Evolutionary conservation across 768 basidiomycete genomes (phyloP), one percentile per base, ranked within the genome.

Genomic region (Pulveroboletus sp.): DNA sequence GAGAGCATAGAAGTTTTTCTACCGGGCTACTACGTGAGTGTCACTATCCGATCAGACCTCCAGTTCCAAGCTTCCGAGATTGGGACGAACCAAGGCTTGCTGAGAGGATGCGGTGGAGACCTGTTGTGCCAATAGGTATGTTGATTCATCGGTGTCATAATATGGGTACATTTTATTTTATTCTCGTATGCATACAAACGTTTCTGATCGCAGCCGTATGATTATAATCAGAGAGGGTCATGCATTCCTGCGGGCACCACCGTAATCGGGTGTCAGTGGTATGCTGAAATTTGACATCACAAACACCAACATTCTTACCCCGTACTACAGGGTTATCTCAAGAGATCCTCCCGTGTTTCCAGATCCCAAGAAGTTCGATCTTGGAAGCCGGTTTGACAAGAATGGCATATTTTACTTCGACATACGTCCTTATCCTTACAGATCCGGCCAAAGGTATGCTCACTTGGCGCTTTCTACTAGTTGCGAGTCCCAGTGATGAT

Each of bases 91-190:
- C 72, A 6, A 56, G 3, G 70, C 71, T 68, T 16, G 56, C 62
- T n/a, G 72, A 72, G 53, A 44, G 54, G 2, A 65, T 64, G 52
- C 54, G 72, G 11, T 71, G 70, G 70, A 50, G 70, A 23, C 67
- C 69, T 13, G 52, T 68, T 2, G 57, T 50, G 7, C 41, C 61
- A 0, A 41, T 47, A 16, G 70, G 74, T 71, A 44, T 16, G 62
- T 7, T 10, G 8, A 24, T 2, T 32, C 19, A n/a, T 33, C 23
- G 27, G 19, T 21, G 36, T 19, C 31, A 33, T 17, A 11, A 17
- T 49, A 17, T 52, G 51, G 51, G 51, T 52, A 48, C 14, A 24
- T 10, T 19, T 29, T 19, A 24, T 14, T 19, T 25, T 16, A 34
- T 36, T n/a, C 14, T 2, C 16, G 12, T 38, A 6, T 13, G 16